These are phyloP conservation scores for Trichosporon coremiiforme DNA, from an alignment of 1,284 basidiomycete genomes.

Conservation along the genomic window DNA sequence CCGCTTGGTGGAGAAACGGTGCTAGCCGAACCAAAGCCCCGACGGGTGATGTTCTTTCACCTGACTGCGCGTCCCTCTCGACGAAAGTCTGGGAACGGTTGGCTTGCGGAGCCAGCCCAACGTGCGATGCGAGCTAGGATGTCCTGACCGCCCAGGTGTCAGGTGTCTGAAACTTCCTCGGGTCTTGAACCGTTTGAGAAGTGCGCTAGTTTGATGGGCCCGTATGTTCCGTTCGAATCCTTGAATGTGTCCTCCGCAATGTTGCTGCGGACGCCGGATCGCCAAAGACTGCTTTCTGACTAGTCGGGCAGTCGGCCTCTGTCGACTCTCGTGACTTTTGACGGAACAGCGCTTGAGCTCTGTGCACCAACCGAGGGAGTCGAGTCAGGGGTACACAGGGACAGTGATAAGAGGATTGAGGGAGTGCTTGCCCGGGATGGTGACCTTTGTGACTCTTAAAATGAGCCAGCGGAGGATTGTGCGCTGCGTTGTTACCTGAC, in stretches of 20 bases:
- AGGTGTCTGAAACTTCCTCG: slow-evolving; percentile 8
- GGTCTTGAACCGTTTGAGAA: not conserved
- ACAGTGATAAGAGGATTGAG: slow-evolving; percentile 1
- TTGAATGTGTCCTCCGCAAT: slow-evolving; percentile 1
- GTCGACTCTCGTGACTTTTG: not conserved
- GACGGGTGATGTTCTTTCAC: not conserved
- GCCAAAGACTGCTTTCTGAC: not conserved
- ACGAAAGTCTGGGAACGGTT: no score
- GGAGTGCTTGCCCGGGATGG: slow-evolving; percentile 6
- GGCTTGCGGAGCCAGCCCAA: not conserved
- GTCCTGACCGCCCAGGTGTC: not conserved
- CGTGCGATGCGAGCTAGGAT: not conserved
- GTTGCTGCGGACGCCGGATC: slow-evolving; percentile 13
- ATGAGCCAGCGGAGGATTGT: slow-evolving; percentile 1
- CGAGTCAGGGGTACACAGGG: slow-evolving; percentile 12
- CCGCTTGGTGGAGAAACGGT: not conserved
- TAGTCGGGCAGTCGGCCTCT: not conserved
- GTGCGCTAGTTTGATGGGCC: slow-evolving; percentile 3
- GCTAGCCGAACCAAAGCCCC: not conserved
- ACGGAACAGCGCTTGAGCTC: slow-evolving; percentile 12
- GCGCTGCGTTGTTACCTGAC: not conserved
- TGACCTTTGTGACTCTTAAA: slow-evolving; percentile 3
- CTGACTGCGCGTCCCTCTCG: no score
- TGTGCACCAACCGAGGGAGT: slow-evolving; percentile 12
- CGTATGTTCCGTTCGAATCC: not conserved